Evolutionary conservation across 2,329 filamentous ascomycete species (phyloP), one percentile per base, ranked within the genome.

Genomic region (Colletotrichum nymphaeae): DNA sequence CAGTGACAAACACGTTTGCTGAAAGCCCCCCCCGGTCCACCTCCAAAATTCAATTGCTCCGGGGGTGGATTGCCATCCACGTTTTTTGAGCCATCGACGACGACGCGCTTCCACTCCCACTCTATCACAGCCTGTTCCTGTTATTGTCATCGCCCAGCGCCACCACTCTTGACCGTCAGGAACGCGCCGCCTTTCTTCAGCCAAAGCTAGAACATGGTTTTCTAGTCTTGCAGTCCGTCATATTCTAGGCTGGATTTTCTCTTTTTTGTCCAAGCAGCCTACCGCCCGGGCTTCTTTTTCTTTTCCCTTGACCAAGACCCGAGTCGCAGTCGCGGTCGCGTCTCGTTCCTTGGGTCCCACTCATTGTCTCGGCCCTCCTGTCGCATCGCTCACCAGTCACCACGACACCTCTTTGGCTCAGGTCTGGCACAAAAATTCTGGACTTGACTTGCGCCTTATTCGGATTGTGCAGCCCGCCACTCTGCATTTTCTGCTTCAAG

Each of bases 241-340:
- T 19, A 24, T 60, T 16, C 42, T 30, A n/a, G 24, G 32, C 24
- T 28, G 24, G 14, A 19, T 49, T 30, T 62, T 30, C 22, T 26
- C 32, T 22, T 9, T 22, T 26, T 7, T 26, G 63, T 24, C 32
- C 16, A 56, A 42, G 24, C 63, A 57, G 52, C 30, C 26, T 26
- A 16, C 30, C 32, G 55, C 24, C 46, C 37, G 52, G 32, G 52
- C 32, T 67, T 37, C 46, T 59, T 24, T 67, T 55, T 22, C 16
- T n/a, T n/a, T 19, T 55, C 22, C 57, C 59, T 24, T 24, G 53
- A 63, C 30, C 55, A 35, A 37, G 65, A 66, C 59, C 67, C 55
- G 52, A 65, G 63, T 73, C 67, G 66, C 70, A 65, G 63, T 73
- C 67, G 70, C 70, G 70, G 66, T 69, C 70, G 71, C 71, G 71